Base-by-base conservation (phyloP, 2,329 filamentous ascomycete species). In the Corynespora cassiicola region DNA sequence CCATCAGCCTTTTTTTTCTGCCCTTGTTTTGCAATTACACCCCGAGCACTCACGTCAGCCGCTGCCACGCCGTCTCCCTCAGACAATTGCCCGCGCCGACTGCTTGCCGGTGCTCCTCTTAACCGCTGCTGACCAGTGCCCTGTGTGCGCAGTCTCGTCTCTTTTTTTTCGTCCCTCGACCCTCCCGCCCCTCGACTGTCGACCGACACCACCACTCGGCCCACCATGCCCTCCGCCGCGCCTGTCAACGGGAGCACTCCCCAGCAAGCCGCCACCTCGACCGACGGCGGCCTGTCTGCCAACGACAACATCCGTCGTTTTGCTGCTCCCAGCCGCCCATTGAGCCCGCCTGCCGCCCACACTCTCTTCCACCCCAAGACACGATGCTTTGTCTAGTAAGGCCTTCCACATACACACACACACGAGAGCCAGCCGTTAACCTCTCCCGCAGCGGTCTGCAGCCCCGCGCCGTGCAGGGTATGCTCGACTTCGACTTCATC, bases 221-320 rank as follows among this genome's bases (percentile, higher is more conserved):
- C 50, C 63, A 74, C 61, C 54, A 76, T 76, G 73, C 68, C 72
- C 59, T 65, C 69, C 53, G 64, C 68, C 49, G 68, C 64, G 43
- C 62, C 58, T 34, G 47, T 50, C 59, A 66, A 54, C 54, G 60
- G 65, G 43, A 63, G 50, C 52, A 50, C 50, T 26, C 52, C 58
- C 43, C 49, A 48, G 46, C 57, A 63, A 47, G 58, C 54, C 43
- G 51, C 50, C 50, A 60, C 58, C 45, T 61, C 56, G 39, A 50
- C 38, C 63, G 50, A 42, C 47, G 62, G 60, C 30, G 57, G 52
- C 55, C 67, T 77, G 60, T 90, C 87, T 70, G 91, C 89, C 74
- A 96, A 99, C 80, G 94, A 99, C 80, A 97, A 97, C 79, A 97
- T 99, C 77, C 87, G 88, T 74, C 90, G 94, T 62, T 99, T 99